Percentiles rank a stretch among this genome's conserved stretches.
Evolutionary conservation across 2,329 filamentous ascomycete genomes (phyloP).

Genomic region (Botryosphaeria dothidea): DNA sequence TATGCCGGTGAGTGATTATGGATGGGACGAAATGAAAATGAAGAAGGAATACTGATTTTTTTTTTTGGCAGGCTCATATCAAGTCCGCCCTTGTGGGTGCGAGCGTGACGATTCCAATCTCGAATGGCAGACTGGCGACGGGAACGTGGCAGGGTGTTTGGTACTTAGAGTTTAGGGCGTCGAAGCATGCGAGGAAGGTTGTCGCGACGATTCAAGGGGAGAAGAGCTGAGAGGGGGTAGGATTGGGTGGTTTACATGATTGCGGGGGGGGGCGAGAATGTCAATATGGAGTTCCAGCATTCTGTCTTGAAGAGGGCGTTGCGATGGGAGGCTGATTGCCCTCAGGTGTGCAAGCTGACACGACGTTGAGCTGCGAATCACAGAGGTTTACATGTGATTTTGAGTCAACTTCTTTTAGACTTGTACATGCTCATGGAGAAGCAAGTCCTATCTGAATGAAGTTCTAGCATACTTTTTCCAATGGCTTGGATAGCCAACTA

Average conservation of each 20-base stretch:
- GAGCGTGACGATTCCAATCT: slow-evolving; percentile 88
- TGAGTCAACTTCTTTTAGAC: too few species aligned
- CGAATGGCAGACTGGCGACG: slow-evolving; percentile 72
- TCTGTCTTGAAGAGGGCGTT: too few species aligned
- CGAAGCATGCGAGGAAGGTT: slow-evolving; percentile 75
- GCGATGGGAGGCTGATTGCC: too few species aligned
- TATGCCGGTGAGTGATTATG: slow-evolving; percentile 78
- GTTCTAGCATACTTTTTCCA: too few species aligned
- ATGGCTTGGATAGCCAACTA: too few species aligned
- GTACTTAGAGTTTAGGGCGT: slow-evolving; percentile 85
- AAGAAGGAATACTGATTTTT: neutral
- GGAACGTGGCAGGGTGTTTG: slow-evolving; percentile 88
- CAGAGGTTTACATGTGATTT: too few species aligned
- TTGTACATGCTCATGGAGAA: too few species aligned
- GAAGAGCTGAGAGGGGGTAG: slow-evolving; percentile 46
- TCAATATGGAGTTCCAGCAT: too few species aligned
- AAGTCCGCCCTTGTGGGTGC: slow-evolving; percentile 89
- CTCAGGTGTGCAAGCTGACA: too few species aligned
- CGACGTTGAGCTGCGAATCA: too few species aligned
- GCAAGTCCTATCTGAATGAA: too few species aligned
- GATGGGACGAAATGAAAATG: too few species aligned
- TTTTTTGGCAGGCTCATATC: slow-evolving; percentile 73
- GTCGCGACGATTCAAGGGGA: slow-evolving; percentile 95
- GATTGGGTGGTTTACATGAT: neutral
- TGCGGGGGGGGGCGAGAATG: neutral